Conservation (phyloP, 2,329 filamentous ascomycete genomes). For the Dissoconium aciculare region DNA sequence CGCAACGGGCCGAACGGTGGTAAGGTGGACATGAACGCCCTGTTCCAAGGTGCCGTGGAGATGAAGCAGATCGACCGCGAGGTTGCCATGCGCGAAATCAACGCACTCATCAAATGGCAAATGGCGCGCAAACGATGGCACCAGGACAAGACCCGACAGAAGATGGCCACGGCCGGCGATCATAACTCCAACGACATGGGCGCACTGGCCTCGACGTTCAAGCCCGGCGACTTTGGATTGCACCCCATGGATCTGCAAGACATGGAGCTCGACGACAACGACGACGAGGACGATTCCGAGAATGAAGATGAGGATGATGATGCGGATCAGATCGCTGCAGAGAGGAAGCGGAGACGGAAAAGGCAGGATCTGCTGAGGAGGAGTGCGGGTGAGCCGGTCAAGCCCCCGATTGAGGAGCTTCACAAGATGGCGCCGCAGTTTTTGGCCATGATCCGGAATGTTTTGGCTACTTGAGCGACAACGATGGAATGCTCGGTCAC, state of each 20-base stretch:
- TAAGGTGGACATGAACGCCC: slow-evolving; percentile 82
- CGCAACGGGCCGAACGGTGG: slow-evolving; percentile 68
- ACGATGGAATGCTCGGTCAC: no score
- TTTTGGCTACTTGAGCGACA: slow-evolving; percentile 18
- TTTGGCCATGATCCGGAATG: slow-evolving; percentile 23
- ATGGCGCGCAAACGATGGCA: slow-evolving; percentile 96
- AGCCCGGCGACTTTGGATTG: slow-evolving; percentile 74
- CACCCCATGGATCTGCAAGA: slow-evolving; percentile 78
- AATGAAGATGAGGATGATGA: slow-evolving; percentile 58
- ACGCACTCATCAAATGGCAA: slow-evolving; percentile 82
- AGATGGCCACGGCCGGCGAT: slow-evolving; percentile 80
- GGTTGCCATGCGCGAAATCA: slow-evolving; percentile 63
- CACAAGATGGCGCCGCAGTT: slow-evolving; percentile 23
- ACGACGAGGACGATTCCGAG: slow-evolving; percentile 48
- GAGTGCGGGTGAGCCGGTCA: slow-evolving; percentile 24
- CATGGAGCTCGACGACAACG: slow-evolving; percentile 58
- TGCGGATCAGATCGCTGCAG: slow-evolving; percentile 74
- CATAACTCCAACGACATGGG: slow-evolving; percentile 38
- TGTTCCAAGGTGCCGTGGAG: slow-evolving; percentile 68
- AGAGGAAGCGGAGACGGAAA: slow-evolving; percentile 61
- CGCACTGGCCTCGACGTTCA: slow-evolving; percentile 46
- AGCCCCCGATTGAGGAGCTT: slow-evolving; percentile 23
- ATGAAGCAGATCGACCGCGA: slow-evolving; percentile 53
- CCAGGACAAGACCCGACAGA: slow-evolving; percentile 90
- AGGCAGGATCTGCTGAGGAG: slow-evolving; percentile 56